Percentiles rank a stretch among this genome's conserved stretches.
These are phyloP conservation scores for Porphyrellus cyaneotinctus DNA, from an alignment of 768 basidiomycete genomes.

Conservation along the genomic window DNA sequence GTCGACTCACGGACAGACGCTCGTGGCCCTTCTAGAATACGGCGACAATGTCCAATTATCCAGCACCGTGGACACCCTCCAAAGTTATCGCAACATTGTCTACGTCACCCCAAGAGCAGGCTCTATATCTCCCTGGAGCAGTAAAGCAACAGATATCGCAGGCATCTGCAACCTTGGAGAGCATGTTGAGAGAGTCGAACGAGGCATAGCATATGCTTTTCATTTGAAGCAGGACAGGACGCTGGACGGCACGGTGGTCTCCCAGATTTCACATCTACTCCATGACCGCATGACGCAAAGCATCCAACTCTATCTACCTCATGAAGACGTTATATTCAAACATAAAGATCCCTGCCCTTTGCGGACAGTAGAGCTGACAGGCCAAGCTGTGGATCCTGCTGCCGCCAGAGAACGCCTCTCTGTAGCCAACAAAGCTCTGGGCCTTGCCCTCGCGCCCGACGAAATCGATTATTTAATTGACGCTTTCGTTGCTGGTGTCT, in stretches of 20 bases:
- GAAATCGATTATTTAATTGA: slow-evolving; percentile 92
- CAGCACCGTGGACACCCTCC: slow-evolving; percentile 36
- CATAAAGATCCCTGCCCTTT: slow-evolving; percentile 66
- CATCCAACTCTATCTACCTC: slow-evolving; percentile 56
- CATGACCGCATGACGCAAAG: slow-evolving; percentile 97
- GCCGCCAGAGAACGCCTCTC: slow-evolving; percentile 62
- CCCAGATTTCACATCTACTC: slow-evolving; percentile 61
- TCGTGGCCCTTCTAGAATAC: slow-evolving; percentile 76
- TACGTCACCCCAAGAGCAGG: slow-evolving; percentile 83
- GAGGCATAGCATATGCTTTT: slow-evolving; percentile 72
- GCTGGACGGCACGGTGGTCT: slow-evolving; percentile 46
- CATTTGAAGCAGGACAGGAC: slow-evolving; percentile 37
- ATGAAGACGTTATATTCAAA: slow-evolving; percentile 52
- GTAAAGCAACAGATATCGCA: slow-evolving; percentile 96
- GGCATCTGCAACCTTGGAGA: slow-evolving; percentile 74
- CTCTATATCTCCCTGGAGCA: slow-evolving; percentile 98
- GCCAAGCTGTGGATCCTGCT: slow-evolving; percentile 20
- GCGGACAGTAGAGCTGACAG: slow-evolving; percentile 60
- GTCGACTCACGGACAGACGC: slow-evolving; percentile 47
- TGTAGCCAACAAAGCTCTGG: slow-evolving; percentile 76
- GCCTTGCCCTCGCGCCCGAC: slow-evolving; percentile 83
- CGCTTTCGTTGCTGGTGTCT: slow-evolving; percentile 72
- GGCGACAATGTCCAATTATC: slow-evolving; percentile 67
- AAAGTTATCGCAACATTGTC: slow-evolving; percentile 40
- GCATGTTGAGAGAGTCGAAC: slow-evolving; percentile 78